Evolutionary conservation across 805 yeast species (phyloP).

Genomic region (Candida chilensis): DNA sequence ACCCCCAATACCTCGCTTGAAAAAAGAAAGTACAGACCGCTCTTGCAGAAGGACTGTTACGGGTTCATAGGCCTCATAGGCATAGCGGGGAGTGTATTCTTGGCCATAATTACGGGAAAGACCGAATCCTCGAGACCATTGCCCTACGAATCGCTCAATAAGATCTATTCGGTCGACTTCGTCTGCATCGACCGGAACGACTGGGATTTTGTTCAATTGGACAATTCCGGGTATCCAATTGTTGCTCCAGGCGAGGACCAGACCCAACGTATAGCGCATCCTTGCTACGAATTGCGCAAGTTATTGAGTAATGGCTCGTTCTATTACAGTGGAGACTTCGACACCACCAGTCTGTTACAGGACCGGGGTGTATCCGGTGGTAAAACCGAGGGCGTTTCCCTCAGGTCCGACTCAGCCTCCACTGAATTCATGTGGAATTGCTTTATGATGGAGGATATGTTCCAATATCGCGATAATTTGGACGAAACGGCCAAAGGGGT

Average conservation of each 20-base stretch:
- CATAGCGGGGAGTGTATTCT: slow-evolving; percentile 55
- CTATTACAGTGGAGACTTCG: slow-evolving; percentile 87
- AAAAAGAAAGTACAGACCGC: slow-evolving; percentile 20
- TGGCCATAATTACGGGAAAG: slow-evolving; percentile 74
- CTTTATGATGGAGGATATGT: slow-evolving; percentile 77
- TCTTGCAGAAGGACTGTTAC: slow-evolving; percentile 29
- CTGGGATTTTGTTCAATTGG: slow-evolving; percentile 77
- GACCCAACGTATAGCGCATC: slow-evolving; percentile 41
- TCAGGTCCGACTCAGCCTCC: slow-evolving; percentile 50
- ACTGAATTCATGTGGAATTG: slow-evolving; percentile 95
- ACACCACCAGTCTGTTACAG: slow-evolving; percentile 81
- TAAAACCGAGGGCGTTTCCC: slow-evolving; percentile 25
- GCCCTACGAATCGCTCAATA: slow-evolving; percentile 69
- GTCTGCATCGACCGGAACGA: slow-evolving; percentile 58
- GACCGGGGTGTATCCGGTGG: slow-evolving; percentile 68
- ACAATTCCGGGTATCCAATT: slow-evolving; percentile 58
- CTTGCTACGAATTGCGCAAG: slow-evolving; percentile 74
- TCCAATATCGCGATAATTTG: slow-evolving; percentile 63
- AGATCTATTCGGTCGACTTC: slow-evolving; percentile 81
- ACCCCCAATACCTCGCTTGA: slow-evolving; percentile 24
- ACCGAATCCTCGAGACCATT: slow-evolving; percentile 76
- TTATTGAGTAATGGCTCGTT: slow-evolving; percentile 82
- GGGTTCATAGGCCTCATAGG: slow-evolving; percentile 81
- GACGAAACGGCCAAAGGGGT: slow-evolving; percentile 48
- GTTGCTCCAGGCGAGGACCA: slow-evolving; percentile 23